Evolutionary conservation across 176 grass and related monocot genomes (phyloP), one percentile per base, ranked within the genome.

Genomic region (Carex littledalei): DNA sequence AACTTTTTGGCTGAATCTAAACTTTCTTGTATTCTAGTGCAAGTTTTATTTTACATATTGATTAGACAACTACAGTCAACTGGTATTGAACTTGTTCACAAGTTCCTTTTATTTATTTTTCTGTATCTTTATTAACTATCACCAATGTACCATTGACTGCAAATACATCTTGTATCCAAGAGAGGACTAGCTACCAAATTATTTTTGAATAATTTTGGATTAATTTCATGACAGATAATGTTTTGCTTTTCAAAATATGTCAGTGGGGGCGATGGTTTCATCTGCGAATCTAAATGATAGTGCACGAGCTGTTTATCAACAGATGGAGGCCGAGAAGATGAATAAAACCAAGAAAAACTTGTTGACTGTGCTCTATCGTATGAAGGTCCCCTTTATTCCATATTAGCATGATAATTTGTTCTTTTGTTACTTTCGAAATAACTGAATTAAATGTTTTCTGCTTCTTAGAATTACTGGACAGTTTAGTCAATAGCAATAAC

Each of bases 281-380:
- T 67, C 83, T 5, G 83, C 62, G 41, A 63, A 85, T 37, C 67
- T 85, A 7, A 75, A 52, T 74, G 65, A 55, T 34, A 39, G 31
- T 60, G 53, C 63, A 18, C 6, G 20, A 37, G 67, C 83, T 55
- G 16, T 17, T n/a, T 85, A 85, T 35, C 65, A 31, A 75, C 66
- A 85, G 65, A 29, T 61, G 1, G 83, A 85, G 83, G 55, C 66
- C 15, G 83, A 73, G 65, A 85, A 85, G 83, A 39, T 85, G 67
- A 85, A 85, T 62, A 85, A 85, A 85, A 75, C 50, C 6, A 85
- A 69, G 66, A 55, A 41, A 55, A 43, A 3, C 34, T 75, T 69
- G 26, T 75, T 85, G 69, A 58, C 16, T 22, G 43, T 74, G 67
- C 75, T 74, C 26, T n/a, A 37, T 37, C 67, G 34, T 60, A 47